Conservation (phyloP, 2,329 filamentous ascomycete species). For the Aspergillus latus region DNA sequence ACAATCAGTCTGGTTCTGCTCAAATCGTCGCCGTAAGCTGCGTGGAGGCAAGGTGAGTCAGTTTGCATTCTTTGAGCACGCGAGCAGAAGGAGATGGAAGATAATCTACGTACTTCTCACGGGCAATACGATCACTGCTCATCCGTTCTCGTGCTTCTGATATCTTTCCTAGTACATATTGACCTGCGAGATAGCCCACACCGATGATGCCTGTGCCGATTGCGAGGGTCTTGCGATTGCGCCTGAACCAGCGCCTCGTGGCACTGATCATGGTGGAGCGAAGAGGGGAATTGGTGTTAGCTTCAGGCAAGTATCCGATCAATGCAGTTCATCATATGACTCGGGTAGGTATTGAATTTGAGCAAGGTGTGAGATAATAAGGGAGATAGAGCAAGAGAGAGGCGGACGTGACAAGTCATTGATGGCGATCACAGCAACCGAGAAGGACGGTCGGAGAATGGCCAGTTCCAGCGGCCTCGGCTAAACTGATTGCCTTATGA, state of each 20-base stretch:
- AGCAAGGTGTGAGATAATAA: not conserved
- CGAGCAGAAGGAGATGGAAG: constrained; percentile 10
- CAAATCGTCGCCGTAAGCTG: constrained; percentile 90
- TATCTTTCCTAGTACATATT: constrained; percentile 90
- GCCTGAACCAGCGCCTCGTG: constrained; percentile 85
- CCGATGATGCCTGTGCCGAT: constrained; percentile 85
- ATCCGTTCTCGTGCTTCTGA: constrained; percentile 93
- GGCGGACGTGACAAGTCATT: constrained; percentile 8
- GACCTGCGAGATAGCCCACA: constrained; percentile 84
- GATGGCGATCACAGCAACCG: constrained; percentile 10
- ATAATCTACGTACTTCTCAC: constrained; percentile 74
- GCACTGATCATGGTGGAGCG: constrained; percentile 61
- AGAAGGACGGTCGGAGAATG: constrained; percentile 18
- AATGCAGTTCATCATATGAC: constrained; percentile 19
- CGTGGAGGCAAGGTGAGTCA: constrained; percentile 4
- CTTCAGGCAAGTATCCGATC: constrained; percentile 3
- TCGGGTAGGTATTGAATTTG: not conserved
- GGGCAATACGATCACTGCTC: constrained; percentile 91
- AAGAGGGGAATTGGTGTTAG: constrained; percentile 3
- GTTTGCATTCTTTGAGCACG: constrained; percentile 14
- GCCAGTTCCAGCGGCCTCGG: constrained; percentile 29
- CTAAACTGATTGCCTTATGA: constrained; percentile 24
- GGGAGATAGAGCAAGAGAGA: constrained; percentile 9
- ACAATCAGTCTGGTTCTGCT: constrained; percentile 98
- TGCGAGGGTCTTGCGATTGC: constrained; percentile 86